Percentiles rank a stretch among this genome's conserved stretches.
These are phyloP conservation scores for Cadophora sp. DNA, from an alignment of 2,329 filamentous ascomycete genomes.

Conservation along the genomic window DNA sequence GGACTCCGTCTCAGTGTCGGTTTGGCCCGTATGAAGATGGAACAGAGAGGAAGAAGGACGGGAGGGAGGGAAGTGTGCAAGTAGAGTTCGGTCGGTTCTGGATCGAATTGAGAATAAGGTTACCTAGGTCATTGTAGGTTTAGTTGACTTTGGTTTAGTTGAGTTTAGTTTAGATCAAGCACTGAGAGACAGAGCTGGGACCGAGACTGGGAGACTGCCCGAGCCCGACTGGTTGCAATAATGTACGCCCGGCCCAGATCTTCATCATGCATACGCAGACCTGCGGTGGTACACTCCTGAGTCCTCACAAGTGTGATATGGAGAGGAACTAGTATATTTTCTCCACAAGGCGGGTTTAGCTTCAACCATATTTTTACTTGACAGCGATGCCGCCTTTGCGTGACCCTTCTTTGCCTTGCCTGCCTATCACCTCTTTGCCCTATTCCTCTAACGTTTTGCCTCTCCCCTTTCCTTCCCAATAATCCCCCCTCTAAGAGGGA, in stretches of 20 bases:
- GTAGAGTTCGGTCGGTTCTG: no score
- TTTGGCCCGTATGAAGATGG: background rate
- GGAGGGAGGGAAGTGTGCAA: background rate
- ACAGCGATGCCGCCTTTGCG: slow-evolving; percentile 9
- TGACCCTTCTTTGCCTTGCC: no score
- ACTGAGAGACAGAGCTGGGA: background rate
- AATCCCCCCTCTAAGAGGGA: no score
- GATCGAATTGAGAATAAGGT: no score
- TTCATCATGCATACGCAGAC: background rate
- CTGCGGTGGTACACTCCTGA: no score
- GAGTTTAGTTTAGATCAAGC: background rate
- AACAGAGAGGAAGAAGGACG: background rate
- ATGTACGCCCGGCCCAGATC: slow-evolving; percentile 5
- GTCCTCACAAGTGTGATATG: background rate
- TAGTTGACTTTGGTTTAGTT: background rate
- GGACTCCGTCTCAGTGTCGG: background rate
- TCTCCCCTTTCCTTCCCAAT: background rate
- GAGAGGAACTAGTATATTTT: background rate
- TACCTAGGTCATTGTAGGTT: no score
- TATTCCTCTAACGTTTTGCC: background rate
- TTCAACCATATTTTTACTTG: background rate
- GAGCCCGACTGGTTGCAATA: background rate
- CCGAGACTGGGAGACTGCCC: background rate
- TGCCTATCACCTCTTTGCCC: no score
- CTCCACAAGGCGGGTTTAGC: background rate